A percentile compares a stretch with the other conserved stretches of the same genome.
Conservation (phyloP, 495 filamentous ascomycete species). For the Ascodesmis nigricans region DNA sequence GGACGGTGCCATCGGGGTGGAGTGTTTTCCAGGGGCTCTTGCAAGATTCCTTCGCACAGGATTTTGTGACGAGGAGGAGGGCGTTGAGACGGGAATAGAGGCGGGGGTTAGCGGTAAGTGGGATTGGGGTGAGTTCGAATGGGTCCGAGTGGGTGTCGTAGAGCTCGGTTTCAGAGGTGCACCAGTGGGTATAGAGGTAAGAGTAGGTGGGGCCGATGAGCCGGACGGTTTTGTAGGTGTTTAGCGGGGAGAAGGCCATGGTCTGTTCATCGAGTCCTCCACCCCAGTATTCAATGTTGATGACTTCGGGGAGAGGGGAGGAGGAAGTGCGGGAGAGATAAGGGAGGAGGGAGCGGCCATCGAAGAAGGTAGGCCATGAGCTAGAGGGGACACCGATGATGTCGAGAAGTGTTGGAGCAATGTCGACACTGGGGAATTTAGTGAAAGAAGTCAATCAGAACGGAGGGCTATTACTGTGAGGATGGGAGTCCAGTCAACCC, state of each 20-base stretch:
- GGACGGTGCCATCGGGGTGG: not conserved
- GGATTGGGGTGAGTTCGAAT: slow-evolving; percentile 7
- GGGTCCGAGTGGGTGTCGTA: slow-evolving; percentile 27
- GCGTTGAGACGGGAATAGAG: not conserved
- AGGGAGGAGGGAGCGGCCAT: slow-evolving; percentile 11
- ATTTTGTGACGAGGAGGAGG: not conserved
- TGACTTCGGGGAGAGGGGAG: slow-evolving; percentile 33
- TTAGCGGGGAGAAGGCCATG: slow-evolving; percentile 25
- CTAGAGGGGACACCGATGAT: not conserved
- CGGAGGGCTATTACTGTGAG: too few relatives aligned
- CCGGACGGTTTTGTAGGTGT: slow-evolving; percentile 43
- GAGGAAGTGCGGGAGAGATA: slow-evolving; percentile 9
- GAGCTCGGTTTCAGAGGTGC: slow-evolving; percentile 40
- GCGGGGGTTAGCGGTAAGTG: not conserved
- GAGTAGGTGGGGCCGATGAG: slow-evolving; percentile 33
- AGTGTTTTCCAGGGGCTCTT: not conserved
- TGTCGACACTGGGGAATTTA: not conserved
- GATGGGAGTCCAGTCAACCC: too few relatives aligned
- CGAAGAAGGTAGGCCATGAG: slow-evolving; percentile 5
- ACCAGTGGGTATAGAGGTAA: slow-evolving; percentile 45
- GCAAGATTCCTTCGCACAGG: not conserved
- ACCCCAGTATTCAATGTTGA: slow-evolving; percentile 46
- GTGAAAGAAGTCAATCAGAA: too few relatives aligned
- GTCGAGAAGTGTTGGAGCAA: not conserved
- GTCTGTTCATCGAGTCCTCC: slow-evolving; percentile 30